These are phyloP conservation scores for Ogataea pignaliae DNA, from an alignment of 805 yeast genomes.

Conservation along the genomic window DNA sequence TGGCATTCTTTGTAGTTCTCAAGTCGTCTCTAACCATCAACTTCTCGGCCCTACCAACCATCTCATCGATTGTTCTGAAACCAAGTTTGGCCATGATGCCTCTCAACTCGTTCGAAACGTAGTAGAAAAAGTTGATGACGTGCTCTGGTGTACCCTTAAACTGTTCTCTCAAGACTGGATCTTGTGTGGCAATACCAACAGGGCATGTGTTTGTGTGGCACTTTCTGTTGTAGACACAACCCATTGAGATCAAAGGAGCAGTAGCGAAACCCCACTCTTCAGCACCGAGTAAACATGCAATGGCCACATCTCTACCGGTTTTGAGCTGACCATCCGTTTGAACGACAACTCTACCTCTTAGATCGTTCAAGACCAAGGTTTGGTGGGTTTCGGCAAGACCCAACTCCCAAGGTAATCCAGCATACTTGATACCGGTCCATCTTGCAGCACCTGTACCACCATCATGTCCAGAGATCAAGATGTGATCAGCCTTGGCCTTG, in stretches of 20 bases:
- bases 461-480: conserved; percentile 94
- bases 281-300: conserved; percentile 95
- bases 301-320: conserved; percentile 95
- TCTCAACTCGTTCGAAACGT: conserved; percentile 88
- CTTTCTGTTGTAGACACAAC: conserved; percentile 94
- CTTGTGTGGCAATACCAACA: conserved; percentile 98
- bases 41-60: conserved; percentile 97
- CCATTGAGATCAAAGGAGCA: conserved; percentile 94
- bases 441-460: conserved; percentile 99
- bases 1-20: conserved; percentile 84
- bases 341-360: conserved; percentile 90
- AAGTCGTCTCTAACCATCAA: conserved; percentile 79
- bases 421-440: conserved; percentile 94
- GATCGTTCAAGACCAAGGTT: conserved; percentile 90
- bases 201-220: conserved; percentile 95
- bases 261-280: conserved; percentile 99
- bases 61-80: conserved; percentile 91
- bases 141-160: conserved; percentile 97
- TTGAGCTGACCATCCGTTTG: conserved; percentile 99
- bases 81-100: conserved; percentile 92
- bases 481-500: conserved; percentile 96
- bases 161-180: conserved; percentile 86
- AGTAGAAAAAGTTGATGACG: conserved; percentile 95
- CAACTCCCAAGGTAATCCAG: conserved; percentile 98
- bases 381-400: conserved; percentile 98